Base-by-base conservation (phyloP, 495 filamentous ascomycete species). In the Staphylotrichum longicolle region DNA sequence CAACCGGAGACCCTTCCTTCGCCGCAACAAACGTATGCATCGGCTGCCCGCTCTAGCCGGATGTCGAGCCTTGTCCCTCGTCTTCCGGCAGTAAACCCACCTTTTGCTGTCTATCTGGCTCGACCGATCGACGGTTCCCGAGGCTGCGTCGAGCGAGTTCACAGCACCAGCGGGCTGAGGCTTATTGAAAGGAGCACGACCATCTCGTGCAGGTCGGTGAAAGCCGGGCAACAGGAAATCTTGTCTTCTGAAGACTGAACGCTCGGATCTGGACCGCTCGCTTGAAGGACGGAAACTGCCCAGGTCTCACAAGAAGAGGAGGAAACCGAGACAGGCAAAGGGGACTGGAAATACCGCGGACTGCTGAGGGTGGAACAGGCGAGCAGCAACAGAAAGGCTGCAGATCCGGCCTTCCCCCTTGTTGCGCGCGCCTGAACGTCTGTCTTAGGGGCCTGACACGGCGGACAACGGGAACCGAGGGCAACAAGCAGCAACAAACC, bases 21-120 rank as follows among this genome's bases (percentile, higher is more conserved):
- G 55, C 41, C 11, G 3, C 35, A 41, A 37, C 39, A 42, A 49
- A 14, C 56, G 57, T 46, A 58, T 58, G 46, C 56, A 50, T 39
- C 55, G 55, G 56, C 20, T 41, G 35, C 1, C 20, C 56, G 42
- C 2, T 4, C 46, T 30, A 6, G 6, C 45, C 7, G 48, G 14
- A 58, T 37, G 46, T 32, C 55, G 27, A 58, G 35, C 20, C 45
- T 58, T 35, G 8, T 11, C 55, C 14, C 33, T 48, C 15, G 9
- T 44, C 7, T 35, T 56, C 41, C 30, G 35, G 45, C 45, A 40
- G 32, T 41, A 14, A 33, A 10, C 40, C 7, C 37, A 8, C 33
- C 27, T 14, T 40, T 48, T 20, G 11, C 33, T 1, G 6, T 10
- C 34, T 39, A 2, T 11, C 15, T 27, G 20, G 20, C 14, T 48